These are phyloP conservation scores for Chlorokybus atmophyticus DNA, from an alignment of 139 green algal species.

Conservation along the genomic window DNA sequence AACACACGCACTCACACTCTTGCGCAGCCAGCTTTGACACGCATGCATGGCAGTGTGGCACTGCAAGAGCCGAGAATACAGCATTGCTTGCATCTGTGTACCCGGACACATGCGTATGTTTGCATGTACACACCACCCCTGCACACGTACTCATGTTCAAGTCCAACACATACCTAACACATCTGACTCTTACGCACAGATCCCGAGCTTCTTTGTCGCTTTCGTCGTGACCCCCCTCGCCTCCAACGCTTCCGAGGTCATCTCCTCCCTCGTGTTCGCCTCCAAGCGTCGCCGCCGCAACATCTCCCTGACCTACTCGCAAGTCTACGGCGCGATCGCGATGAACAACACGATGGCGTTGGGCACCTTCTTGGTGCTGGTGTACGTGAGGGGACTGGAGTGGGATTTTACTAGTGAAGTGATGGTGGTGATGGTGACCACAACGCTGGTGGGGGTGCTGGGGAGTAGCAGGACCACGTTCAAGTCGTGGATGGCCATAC, in stretches of 20 bases:
- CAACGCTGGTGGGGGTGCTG: slow-evolving; percentile 17
- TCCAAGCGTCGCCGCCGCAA: slow-evolving; percentile 7
- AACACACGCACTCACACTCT: too few relatives aligned
- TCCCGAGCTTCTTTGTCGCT: slow-evolving; percentile 42
- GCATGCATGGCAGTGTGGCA: too few relatives aligned
- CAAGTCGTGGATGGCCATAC: slow-evolving; percentile 20
- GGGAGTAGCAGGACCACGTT: slow-evolving; percentile 31
- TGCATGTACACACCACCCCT: too few relatives aligned
- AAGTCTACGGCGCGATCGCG: slow-evolving; percentile 48
- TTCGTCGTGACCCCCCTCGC: slow-evolving; percentile 48
- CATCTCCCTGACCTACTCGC: slow-evolving; percentile 20
- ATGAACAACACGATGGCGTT: slow-evolving; percentile 63
- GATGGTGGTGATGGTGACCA: slow-evolving; percentile 23
- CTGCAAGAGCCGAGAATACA: too few relatives aligned
- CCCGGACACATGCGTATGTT: too few relatives aligned
- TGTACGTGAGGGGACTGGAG: slow-evolving; percentile 31
- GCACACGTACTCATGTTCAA: too few relatives aligned
- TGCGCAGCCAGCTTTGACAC: too few relatives aligned
- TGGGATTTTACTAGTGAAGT: slow-evolving; percentile 48
- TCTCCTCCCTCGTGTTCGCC: slow-evolving; percentile 26
- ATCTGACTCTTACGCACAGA: too few relatives aligned
- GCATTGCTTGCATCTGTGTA: too few relatives aligned
- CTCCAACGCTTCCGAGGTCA: slow-evolving; percentile 40
- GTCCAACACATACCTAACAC: too few relatives aligned
- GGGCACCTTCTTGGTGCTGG: slow-evolving; percentile 48